Evolutionary conservation across 768 basidiomycete species (phyloP).

Genomic region (Ramaria sp.): DNA sequence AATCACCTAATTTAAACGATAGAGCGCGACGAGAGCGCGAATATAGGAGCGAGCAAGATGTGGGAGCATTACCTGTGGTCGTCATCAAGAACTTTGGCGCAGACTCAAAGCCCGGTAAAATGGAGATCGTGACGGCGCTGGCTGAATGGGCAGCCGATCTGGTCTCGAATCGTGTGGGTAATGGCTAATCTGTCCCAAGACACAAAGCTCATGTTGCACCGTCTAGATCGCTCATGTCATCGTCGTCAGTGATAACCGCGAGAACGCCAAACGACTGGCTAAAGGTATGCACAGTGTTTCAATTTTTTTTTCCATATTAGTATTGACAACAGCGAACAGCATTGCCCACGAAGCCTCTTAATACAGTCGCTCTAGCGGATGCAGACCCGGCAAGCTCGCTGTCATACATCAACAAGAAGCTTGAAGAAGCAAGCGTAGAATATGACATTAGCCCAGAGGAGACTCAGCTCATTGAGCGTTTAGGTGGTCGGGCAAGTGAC

Average conservation of each 20-base stretch:
- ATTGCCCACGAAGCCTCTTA: constrained; percentile 75
- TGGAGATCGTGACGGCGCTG: constrained; percentile 65
- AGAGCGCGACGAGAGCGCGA: constrained; percentile 11
- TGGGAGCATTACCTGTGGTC: constrained; percentile 71
- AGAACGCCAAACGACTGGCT: constrained; percentile 74
- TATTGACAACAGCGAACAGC: constrained; percentile 31
- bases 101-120: constrained; percentile 44
- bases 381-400: constrained; percentile 76
- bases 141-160: constrained; percentile 79
- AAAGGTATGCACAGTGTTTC: constrained; percentile 39
- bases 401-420: constrained; percentile 70
- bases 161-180: constrained; percentile 62
- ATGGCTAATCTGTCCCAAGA: background rate
- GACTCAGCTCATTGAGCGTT: constrained; percentile 47
- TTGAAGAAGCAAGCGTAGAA: constrained; percentile 38
- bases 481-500: constrained; percentile 89
- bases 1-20: constrained; percentile 8
- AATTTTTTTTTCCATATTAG: background rate
- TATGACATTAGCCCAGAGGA: constrained; percentile 42
- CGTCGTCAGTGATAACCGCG: constrained; percentile 81
- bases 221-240: constrained; percentile 84
- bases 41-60: constrained; percentile 26
- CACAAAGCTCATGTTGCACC: background rate
- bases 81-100: constrained; percentile 72
- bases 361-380: constrained; percentile 69